A percentile compares a stretch with the other conserved stretches of the same genome.
Conservation (phyloP, 305 asterid genomes). For the Ajuga reptans region DNA sequence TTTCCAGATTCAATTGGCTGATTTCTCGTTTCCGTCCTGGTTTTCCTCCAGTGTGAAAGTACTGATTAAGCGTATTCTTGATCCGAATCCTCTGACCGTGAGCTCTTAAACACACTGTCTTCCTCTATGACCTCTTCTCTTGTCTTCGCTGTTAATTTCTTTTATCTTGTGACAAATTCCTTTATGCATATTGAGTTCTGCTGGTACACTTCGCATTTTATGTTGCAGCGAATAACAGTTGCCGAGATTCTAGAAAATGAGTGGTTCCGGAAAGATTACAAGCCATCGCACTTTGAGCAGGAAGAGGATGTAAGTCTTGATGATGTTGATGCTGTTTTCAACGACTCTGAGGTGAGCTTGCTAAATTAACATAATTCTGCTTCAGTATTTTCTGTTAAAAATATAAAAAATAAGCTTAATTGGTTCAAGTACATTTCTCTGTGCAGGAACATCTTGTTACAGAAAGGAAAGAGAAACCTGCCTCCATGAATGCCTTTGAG, state of each 20-base stretch:
- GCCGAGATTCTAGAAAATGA: constrained; percentile 61
- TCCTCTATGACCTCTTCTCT: too few relatives aligned
- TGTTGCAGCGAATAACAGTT: constrained; percentile 56
- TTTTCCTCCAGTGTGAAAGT: constrained; percentile 56
- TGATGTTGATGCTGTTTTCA: constrained; percentile 67
- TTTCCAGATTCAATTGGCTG: constrained; percentile 50
- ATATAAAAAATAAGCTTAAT: not conserved
- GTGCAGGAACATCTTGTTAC: constrained; percentile 62
- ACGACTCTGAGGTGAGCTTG: constrained; percentile 45
- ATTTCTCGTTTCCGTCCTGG: constrained; percentile 61
- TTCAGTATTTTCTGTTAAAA: not conserved
- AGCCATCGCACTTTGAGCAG: constrained; percentile 56
- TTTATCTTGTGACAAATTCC: not conserved
- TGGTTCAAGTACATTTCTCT: not conserved
- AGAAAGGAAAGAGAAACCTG: constrained; percentile 72
- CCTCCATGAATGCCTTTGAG: constrained; percentile 76
- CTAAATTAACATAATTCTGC: not conserved
- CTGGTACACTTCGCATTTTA: constrained; percentile 3
- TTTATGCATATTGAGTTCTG: constrained; percentile 2
- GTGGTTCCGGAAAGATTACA: constrained; percentile 70
- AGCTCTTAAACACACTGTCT: constrained; percentile 23
- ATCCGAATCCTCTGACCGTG: constrained; percentile 70
- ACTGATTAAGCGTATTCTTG: constrained; percentile 56
- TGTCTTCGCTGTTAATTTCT: too few relatives aligned
- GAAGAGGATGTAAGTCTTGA: constrained; percentile 62